phyloP scores from a whole-genome alignment of 345 rosid genomes.

The Lepidium sativum region DNA sequence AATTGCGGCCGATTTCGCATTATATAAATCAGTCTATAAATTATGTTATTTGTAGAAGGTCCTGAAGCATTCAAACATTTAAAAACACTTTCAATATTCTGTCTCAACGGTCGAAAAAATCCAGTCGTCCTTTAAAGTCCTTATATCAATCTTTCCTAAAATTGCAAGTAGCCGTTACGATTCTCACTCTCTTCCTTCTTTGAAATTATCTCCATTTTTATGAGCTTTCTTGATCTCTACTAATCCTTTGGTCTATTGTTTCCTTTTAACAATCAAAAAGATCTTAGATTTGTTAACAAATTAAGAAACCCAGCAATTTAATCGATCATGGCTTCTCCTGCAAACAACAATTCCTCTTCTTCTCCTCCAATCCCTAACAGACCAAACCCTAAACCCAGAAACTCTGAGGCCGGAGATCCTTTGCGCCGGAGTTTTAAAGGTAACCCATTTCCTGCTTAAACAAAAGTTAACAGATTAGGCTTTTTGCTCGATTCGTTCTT shows the following conservation, averaged over 20 bases:
- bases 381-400: slow-evolving; percentile 40
- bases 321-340: slow-evolving; percentile 22
- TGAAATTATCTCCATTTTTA: background rate
- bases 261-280: background rate
- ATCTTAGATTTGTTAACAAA: slow-evolving; percentile 9
- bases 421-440: slow-evolving; percentile 62
- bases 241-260: background rate
- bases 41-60: no score
- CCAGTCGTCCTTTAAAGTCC: slow-evolving; percentile 11
- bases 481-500: background rate
- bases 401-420: slow-evolving; percentile 46
- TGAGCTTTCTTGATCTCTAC: slow-evolving; percentile 2
- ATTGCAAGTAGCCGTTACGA: slow-evolving; percentile 31
- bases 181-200: background rate
- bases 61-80: background rate
- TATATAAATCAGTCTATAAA: no score
- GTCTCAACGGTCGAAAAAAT: slow-evolving; percentile 33
- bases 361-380: slow-evolving; percentile 26
- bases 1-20: no score
- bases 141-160: background rate
- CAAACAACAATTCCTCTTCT: slow-evolving; percentile 15
- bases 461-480: slow-evolving; percentile 45
- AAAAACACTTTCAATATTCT: background rate
- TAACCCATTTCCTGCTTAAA: slow-evolving; percentile 37
- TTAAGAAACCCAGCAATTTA: background rate